Evolutionary conservation across 2,329 filamentous ascomycete species (phyloP).

Genomic region (Lecanicillium sp.): DNA sequence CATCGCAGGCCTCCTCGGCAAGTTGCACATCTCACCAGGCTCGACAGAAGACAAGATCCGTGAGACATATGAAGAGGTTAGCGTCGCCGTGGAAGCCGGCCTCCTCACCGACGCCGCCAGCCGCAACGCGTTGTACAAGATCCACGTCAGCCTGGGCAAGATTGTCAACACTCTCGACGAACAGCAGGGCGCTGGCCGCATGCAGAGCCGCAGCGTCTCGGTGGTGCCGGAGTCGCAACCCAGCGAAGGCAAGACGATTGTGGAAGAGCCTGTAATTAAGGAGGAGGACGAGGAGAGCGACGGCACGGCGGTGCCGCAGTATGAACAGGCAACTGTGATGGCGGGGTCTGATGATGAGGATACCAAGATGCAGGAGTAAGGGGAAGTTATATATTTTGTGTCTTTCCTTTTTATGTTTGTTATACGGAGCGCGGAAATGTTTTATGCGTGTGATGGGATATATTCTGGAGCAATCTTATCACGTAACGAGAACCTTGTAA

Average conservation of each 20-base stretch:
- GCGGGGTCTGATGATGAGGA: conserved; percentile 31
- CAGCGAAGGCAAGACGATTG: conserved; percentile 29
- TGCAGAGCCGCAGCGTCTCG: conserved; percentile 38
- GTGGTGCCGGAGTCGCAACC: conserved; percentile 21
- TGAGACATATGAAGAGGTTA: conserved; percentile 49
- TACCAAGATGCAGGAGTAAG: conserved; percentile 20
- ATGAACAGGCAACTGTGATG: conserved; percentile 18
- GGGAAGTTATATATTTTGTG: no score
- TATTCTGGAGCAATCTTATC: no score
- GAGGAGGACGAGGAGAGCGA: conserved; percentile 38
- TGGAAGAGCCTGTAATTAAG: conserved; percentile 37
- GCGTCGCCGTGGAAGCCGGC: conserved; percentile 55
- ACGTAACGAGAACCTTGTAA: no score
- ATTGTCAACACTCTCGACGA: conserved; percentile 55
- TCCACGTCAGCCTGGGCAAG: conserved; percentile 60
- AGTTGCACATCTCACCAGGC: conserved; percentile 69
- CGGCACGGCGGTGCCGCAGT: conserved; percentile 21
- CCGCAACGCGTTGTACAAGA: conserved; percentile 59
- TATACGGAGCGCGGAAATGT: no score
- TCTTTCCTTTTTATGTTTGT: no score
- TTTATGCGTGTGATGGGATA: no score
- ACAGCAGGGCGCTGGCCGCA: conserved; percentile 25
- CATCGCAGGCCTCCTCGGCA: conserved; percentile 68
- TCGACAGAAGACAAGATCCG: conserved; percentile 52
- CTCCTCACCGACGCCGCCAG: conserved; percentile 52